Conservation (phyloP, 2,329 filamentous ascomycete species). For the Fusarium multiceps region DNA sequence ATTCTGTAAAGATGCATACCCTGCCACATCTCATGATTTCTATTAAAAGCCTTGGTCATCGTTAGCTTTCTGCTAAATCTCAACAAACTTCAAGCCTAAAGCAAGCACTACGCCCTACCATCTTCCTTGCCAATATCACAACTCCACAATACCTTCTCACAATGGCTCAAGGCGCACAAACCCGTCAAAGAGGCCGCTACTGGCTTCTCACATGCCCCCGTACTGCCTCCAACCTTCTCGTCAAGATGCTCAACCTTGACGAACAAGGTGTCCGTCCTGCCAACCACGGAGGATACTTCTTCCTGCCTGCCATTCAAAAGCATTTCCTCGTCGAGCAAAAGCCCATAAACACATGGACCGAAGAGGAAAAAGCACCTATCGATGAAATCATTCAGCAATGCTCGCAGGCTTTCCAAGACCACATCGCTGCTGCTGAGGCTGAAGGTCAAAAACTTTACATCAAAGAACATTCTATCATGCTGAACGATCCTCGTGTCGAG, state of each 20-base stretch:
- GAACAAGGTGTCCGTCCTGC: conserved; percentile 34
- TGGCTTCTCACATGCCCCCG: conserved; percentile 36
- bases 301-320: conserved; percentile 10
- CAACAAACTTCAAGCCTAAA: not conserved
- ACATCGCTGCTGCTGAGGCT: conserved; percentile 24
- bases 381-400: conserved; percentile 7
- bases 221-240: conserved; percentile 35
- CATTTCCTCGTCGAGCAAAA: conserved; percentile 12
- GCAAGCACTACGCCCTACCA: not conserved
- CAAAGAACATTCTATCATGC: conserved; percentile 31
- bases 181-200: conserved; percentile 17
- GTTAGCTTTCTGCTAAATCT: not conserved
- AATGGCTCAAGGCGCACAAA: conserved; percentile 25
- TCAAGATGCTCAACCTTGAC: conserved; percentile 36
- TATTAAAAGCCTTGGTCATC: not conserved
- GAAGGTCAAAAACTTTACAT: conserved; percentile 24
- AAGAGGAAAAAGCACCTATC: conserved; percentile 6
- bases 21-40: too few relatives aligned
- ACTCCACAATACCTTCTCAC: not conserved
- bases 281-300: conserved; percentile 33
- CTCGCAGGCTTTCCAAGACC: conserved; percentile 20
- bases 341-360: conserved; percentile 26
- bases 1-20: too few relatives aligned
- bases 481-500: conserved; percentile 26
- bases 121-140: rapidly evolving